Evolutionary conservation across 2,329 filamentous ascomycete species (phyloP), one percentile per base, ranked within the genome.

Genomic region (Fusarium algeriense): DNA sequence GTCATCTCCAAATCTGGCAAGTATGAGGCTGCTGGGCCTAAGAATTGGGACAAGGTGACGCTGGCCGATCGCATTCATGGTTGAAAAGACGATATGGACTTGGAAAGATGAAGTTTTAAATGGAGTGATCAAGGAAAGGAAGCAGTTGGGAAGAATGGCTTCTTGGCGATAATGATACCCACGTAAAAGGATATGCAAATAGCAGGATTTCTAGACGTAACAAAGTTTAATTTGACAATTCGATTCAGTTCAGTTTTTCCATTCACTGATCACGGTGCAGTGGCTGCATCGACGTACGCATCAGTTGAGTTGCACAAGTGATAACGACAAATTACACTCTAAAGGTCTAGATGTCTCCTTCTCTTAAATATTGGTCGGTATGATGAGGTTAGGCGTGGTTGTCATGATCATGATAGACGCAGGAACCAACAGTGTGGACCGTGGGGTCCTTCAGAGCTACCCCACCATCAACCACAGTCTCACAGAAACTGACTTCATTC

Each of bases 1-100:
- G 92, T 95, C n/a, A 84, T 98, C 70, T 93, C 93, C 53, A 93
- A 92, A 81, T 89, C 85, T 32, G 92, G 90, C 66, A 82, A 87
- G 60, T 97, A 94, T 79, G 94, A 97, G 76, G 85, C 86, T 1
- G 82, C 83, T 4, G 89, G 89, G 0, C 88, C 88, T 5, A 69
- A 73, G 12, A 79, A 83, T 52, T 89, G 87, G 86, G 84, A 89
- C 54, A 81, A 78, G 62, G 79, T 78, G 44, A 79, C 75, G 11
- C 49, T 81, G 48, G 71, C 73, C 17, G 79, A 80, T 53, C 72
- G 76, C 34, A 71, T 79, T 20, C 76, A 75, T 44, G 75, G 76
- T n/a, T 78, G 52, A 65, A 50, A 17, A 19, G 40, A 43, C 17
- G 19, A 15, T 26, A 48, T 50, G n/a, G 20, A 19, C 14, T 34